These are phyloP conservation scores for Fistulinella prunicolor DNA, from an alignment of 768 basidiomycete genomes.

Conservation along the genomic window DNA sequence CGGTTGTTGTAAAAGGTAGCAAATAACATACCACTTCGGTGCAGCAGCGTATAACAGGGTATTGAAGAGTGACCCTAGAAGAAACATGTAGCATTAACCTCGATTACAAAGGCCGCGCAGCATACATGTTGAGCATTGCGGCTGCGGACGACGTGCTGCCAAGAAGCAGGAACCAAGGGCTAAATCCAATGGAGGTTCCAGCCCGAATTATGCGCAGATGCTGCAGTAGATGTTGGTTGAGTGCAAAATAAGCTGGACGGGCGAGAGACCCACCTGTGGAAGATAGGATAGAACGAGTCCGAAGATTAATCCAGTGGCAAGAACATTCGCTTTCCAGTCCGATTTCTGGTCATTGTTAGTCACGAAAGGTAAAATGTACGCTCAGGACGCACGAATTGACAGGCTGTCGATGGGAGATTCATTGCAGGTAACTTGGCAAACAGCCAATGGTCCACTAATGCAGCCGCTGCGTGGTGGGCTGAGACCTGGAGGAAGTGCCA, in stretches of 20 bases:
- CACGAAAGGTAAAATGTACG: background rate
- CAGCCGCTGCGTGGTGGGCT: too few species aligned
- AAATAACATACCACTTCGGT: constrained; percentile 56
- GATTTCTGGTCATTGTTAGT: constrained; percentile 48
- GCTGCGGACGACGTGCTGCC: constrained; percentile 84
- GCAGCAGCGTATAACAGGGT: constrained; percentile 81
- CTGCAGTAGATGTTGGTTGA: constrained; percentile 33
- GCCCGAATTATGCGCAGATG: constrained; percentile 77
- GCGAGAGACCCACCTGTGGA: constrained; percentile 58
- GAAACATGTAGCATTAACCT: background rate
- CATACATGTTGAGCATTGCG: constrained; percentile 81
- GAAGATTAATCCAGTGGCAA: constrained; percentile 62
- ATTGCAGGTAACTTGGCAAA: background rate
- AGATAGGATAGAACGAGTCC: constrained; percentile 82
- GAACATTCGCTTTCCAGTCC: constrained; percentile 61
- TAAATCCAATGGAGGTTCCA: constrained; percentile 84
- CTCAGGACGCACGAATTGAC: constrained; percentile 18
- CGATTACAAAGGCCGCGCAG: background rate
- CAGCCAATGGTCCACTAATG: too few species aligned
- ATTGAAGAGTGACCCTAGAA: constrained; percentile 79
- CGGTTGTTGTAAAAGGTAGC: background rate
- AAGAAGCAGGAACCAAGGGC: constrained; percentile 86
- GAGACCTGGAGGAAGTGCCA: background rate
- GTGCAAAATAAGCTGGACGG: background rate
- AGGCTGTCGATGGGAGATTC: constrained; percentile 7